Evolutionary conservation across 1,139 yeast genomes (phyloP).

Genomic region (Debaryomycetaceae sp.): DNA sequence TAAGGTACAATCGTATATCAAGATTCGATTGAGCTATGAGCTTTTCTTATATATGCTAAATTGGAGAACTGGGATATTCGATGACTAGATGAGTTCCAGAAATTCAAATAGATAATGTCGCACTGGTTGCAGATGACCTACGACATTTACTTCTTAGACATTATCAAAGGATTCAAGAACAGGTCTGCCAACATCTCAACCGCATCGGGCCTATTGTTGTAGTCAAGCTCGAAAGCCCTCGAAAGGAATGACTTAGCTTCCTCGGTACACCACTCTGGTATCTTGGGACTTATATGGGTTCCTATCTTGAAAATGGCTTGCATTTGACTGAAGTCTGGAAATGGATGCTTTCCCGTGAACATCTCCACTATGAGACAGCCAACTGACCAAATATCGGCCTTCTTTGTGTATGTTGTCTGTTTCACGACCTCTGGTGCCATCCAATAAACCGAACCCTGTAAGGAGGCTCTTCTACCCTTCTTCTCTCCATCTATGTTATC

Average conservation of each 20-base stretch:
- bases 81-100: background rate
- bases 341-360: slow-evolving; percentile 94
- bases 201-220: slow-evolving; percentile 71
- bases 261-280: slow-evolving; percentile 73
- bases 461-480: slow-evolving; percentile 63
- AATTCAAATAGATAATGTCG: background rate
- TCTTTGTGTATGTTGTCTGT: slow-evolving; percentile 82
- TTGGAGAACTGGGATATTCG: background rate
- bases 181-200: slow-evolving; percentile 61
- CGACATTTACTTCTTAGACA: slow-evolving; percentile 27
- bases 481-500: slow-evolving; percentile 20
- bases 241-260: slow-evolving; percentile 66
- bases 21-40: background rate
- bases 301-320: slow-evolving; percentile 94
- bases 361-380: slow-evolving; percentile 90
- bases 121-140: slow-evolving; percentile 3
- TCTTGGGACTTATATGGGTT: slow-evolving; percentile 69
- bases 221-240: slow-evolving; percentile 72
- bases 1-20: background rate
- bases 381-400: slow-evolving; percentile 94
- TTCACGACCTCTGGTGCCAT: slow-evolving; percentile 98
- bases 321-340: slow-evolving; percentile 92
- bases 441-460: slow-evolving; percentile 96
- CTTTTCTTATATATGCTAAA: background rate
- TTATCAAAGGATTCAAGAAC: slow-evolving; percentile 51